These are phyloP conservation scores for Anethum foeniculum DNA, from an alignment of 140 eudicot genomes.

Conservation along the genomic window DNA sequence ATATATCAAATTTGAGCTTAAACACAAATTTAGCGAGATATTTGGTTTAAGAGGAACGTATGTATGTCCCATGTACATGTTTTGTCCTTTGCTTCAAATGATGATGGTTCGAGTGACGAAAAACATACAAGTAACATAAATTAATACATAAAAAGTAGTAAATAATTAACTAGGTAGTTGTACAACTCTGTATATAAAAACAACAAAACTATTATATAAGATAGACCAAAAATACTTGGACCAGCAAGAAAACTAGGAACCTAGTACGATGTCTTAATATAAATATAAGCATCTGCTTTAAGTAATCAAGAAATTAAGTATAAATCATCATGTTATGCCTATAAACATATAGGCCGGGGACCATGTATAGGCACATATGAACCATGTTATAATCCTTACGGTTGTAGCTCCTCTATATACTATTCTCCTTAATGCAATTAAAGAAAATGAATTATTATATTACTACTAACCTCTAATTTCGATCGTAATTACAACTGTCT, in stretches of 20 bases:
- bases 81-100: neutral
- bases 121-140: neutral
- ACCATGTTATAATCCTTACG: neutral
- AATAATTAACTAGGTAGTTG: neutral
- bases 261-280: neutral
- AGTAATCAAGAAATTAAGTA: neutral
- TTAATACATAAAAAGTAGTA: neutral
- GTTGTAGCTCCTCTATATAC: neutral
- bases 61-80: neutral
- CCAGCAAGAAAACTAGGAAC: neutral
- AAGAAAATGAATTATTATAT: too few species aligned
- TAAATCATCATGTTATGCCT: conserved; percentile 12
- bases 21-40: too few species aligned
- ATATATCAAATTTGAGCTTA: too few species aligned
- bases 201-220: neutral
- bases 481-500: neutral
- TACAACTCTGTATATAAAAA: neutral
- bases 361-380: neutral
- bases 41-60: too few species aligned
- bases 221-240: neutral
- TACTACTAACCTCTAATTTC: too few species aligned
- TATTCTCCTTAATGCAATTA: too few species aligned
- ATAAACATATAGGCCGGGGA: conserved; percentile 9
- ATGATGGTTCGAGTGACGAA: neutral
- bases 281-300: neutral